Evolutionary conservation across 2,329 filamentous ascomycete genomes (phyloP).

Genomic region (Phoma sp.): DNA sequence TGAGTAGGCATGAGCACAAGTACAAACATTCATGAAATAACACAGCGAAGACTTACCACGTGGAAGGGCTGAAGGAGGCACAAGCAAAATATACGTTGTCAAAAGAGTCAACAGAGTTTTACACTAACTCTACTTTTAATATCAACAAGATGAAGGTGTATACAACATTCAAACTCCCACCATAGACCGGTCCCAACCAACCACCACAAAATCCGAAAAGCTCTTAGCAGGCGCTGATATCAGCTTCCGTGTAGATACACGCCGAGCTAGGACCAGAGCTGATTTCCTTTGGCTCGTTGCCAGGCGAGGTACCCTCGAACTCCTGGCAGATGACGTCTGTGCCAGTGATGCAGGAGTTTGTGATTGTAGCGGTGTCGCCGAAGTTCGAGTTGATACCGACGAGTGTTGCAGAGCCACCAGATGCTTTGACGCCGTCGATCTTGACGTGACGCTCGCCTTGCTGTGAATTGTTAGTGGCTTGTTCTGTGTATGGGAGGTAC

Average conservation of each 20-base stretch:
- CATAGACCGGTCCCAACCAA: too few species aligned
- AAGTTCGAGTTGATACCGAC: constrained; percentile 60
- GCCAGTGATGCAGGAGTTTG: constrained; percentile 28
- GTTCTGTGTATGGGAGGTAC: constrained; percentile 28
- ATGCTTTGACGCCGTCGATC: constrained; percentile 22
- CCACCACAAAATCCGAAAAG: too few species aligned
- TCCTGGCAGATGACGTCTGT: constrained; percentile 30
- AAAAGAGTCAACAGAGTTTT: too few species aligned
- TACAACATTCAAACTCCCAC: too few species aligned
- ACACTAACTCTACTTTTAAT: too few species aligned
- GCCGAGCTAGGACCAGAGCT: constrained; percentile 22
- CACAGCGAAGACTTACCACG: too few species aligned
- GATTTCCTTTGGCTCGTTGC: constrained; percentile 27
- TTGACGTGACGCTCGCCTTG: constrained; percentile 48
- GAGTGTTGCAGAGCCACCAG: constrained; percentile 24
- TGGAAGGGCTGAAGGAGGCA: too few species aligned
- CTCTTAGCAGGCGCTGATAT: constrained; percentile 30
- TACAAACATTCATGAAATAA: too few species aligned
- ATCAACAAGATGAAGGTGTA: background rate
- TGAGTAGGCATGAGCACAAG: too few species aligned
- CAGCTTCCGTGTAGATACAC: constrained; percentile 33
- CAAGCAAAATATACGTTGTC: too few species aligned
- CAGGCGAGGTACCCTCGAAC: constrained; percentile 30
- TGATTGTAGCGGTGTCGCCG: constrained; percentile 54
- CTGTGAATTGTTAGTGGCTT: constrained; percentile 24